phyloP scores from a whole-genome alignment of 768 basidiomycete genomes.

The Lactarius deliciosus region DNA sequence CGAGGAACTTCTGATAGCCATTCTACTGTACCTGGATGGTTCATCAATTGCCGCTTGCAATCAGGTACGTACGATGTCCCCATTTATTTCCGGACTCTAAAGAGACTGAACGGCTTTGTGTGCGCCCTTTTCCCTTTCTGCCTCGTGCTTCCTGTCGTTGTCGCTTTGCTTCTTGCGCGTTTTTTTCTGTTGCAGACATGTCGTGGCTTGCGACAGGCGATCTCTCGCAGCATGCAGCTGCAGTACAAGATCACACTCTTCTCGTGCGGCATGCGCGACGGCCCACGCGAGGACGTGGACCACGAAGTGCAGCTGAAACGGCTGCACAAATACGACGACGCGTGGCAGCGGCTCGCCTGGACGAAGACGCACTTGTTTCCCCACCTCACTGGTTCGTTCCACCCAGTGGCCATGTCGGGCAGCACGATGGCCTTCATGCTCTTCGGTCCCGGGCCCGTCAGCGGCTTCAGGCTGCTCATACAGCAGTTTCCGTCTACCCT shows the following conservation, averaged over 20 bases:
- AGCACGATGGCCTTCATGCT: constrained; percentile 1
- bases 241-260: neutral
- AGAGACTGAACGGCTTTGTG: too few species aligned
- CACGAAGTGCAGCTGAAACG: neutral
- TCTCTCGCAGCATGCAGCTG: constrained; percentile 4
- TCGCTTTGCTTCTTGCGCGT: neutral
- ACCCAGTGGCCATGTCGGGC: constrained; percentile 1
- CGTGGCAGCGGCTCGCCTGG: constrained; percentile 8
- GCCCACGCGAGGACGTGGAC: neutral
- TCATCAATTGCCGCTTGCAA: constrained; percentile 6
- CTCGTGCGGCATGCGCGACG: constrained; percentile 6
- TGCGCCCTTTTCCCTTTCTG: neutral
- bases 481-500: constrained; percentile 9
- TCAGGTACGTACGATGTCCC: constrained; percentile 4
- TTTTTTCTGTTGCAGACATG: constrained; percentile 1
- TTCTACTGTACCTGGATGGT: constrained; percentile 1
- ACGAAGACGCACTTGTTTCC: neutral
- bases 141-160: too few species aligned
- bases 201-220: neutral
- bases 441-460: constrained; percentile 6
- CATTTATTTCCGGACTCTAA: neutral
- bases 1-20: constrained; percentile 9
- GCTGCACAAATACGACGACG: neutral
- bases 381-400: constrained; percentile 1
- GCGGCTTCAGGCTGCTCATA: constrained; percentile 5